Percentiles rank a stretch among this genome's conserved stretches.
phyloP scores from a whole-genome alignment of 2,329 filamentous ascomycete genomes.

The Fusarium compactum region DNA sequence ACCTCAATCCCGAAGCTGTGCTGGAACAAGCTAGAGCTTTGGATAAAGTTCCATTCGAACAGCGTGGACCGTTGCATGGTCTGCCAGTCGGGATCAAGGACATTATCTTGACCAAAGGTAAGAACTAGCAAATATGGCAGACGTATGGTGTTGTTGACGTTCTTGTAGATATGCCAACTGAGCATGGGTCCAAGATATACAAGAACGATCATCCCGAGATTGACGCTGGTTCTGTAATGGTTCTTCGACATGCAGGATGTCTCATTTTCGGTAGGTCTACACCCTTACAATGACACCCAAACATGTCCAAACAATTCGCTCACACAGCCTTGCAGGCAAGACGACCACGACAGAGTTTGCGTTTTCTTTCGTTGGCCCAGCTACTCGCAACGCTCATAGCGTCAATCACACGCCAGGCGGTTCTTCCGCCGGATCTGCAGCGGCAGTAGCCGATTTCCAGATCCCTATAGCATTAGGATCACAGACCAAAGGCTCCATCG shows the following conservation, averaged over 20 bases:
- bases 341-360: slow-evolving; percentile 66
- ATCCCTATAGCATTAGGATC: slow-evolving; percentile 71
- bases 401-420: slow-evolving; percentile 70
- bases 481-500: slow-evolving; percentile 73
- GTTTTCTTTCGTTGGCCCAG: slow-evolving; percentile 60
- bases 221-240: slow-evolving; percentile 64
- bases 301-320: slow-evolving; percentile 51
- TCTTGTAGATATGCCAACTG: slow-evolving; percentile 64
- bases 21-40: slow-evolving; percentile 62
- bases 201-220: slow-evolving; percentile 55
- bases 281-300: no score
- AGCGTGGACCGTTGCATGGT: slow-evolving; percentile 68
- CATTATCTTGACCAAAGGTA: slow-evolving; percentile 68
- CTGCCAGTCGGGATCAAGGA: slow-evolving; percentile 70
- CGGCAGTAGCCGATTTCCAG: slow-evolving; percentile 74
- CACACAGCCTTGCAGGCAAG: slow-evolving; percentile 61
- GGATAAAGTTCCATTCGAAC: slow-evolving; percentile 59
- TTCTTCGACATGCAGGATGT: slow-evolving; percentile 66
- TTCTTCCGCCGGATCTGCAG: slow-evolving; percentile 74
- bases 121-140: neutral
- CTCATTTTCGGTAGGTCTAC: slow-evolving; percentile 59
- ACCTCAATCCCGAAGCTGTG: slow-evolving; percentile 58
- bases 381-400: slow-evolving; percentile 72
- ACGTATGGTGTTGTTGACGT: neutral
- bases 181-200: slow-evolving; percentile 67